Conservation (phyloP, 805 yeast genomes). For the Schizosaccharomyces osmophilus region DNA sequence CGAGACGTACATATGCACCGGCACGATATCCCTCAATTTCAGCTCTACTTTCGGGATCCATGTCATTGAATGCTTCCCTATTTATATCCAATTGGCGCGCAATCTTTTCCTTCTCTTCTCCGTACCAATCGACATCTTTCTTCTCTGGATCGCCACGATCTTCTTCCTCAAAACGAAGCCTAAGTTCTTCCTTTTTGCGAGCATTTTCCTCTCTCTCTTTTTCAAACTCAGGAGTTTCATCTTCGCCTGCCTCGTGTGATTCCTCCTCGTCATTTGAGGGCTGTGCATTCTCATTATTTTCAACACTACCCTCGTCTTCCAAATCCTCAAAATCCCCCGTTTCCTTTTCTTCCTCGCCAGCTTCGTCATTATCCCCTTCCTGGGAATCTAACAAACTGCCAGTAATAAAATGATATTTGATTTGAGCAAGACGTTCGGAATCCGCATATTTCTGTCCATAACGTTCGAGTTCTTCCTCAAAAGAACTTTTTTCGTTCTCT, state of each 20-base stretch:
- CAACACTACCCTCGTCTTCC: constrained; percentile 25
- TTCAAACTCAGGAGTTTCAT: constrained; percentile 25
- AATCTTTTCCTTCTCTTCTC: constrained; percentile 86
- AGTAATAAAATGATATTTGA: constrained; percentile 7
- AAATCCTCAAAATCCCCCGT: constrained; percentile 26
- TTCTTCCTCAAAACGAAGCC: constrained; percentile 69
- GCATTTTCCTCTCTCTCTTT: constrained; percentile 64
- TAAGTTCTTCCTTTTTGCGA: constrained; percentile 64
- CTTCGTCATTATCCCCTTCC: constrained; percentile 9
- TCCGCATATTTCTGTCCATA: constrained; percentile 17
- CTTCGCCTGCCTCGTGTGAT: constrained; percentile 10
- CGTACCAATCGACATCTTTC: constrained; percentile 90
- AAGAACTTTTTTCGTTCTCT: neutral
- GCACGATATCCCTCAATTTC: constrained; percentile 79
- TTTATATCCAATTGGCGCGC: constrained; percentile 89
- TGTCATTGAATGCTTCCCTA: constrained; percentile 34
- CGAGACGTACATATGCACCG: constrained; percentile 79
- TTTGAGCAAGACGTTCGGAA: constrained; percentile 43
- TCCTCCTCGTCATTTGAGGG: constrained; percentile 17
- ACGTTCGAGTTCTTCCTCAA: neutral
- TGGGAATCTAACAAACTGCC: constrained; percentile 4
- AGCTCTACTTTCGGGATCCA: constrained; percentile 55
- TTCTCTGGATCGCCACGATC: constrained; percentile 34
- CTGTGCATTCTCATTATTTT: constrained; percentile 13
- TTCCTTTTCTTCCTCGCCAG: constrained; percentile 14